Conservation (phyloP, 2,329 filamentous ascomycete genomes). For the Trichophyton benhamiae region DNA sequence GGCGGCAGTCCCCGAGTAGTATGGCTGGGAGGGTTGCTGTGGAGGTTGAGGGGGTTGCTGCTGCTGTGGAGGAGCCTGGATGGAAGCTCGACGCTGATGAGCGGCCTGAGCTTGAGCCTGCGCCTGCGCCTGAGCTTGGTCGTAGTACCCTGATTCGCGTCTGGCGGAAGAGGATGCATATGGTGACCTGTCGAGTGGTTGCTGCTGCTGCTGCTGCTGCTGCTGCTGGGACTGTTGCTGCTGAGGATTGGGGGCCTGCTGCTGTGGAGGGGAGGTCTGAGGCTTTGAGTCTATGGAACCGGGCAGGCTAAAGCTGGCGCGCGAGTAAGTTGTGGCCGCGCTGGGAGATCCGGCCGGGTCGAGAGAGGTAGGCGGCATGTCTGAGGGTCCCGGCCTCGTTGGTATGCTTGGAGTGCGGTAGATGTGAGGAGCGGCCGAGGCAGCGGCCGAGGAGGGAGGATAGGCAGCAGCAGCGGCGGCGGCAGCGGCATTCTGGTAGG, state of each 20-base stretch:
- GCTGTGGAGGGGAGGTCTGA: conserved; percentile 9
- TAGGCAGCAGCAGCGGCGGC: conserved; percentile 16
- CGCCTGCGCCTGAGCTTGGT: conserved; percentile 16
- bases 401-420: conserved; percentile 32
- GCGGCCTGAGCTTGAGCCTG: conserved; percentile 18
- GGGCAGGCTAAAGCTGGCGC: conserved; percentile 24
- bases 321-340: conserved; percentile 21
- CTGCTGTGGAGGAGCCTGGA: not conserved
- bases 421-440: conserved; percentile 6
- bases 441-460: conserved; percentile 18
- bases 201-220: not conserved
- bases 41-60: conserved; percentile 1
- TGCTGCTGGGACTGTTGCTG: not conserved
- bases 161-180: conserved; percentile 16
- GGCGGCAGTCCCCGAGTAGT: conserved; percentile 1
- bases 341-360: conserved; percentile 24
- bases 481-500: too few relatives aligned
- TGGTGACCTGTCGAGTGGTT: conserved; percentile 7
- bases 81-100: conserved; percentile 16
- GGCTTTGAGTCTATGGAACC: conserved; percentile 22
- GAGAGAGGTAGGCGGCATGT: conserved; percentile 28
- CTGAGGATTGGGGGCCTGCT: not conserved
- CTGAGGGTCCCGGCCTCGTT: conserved; percentile 27
- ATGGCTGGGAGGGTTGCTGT: not conserved
- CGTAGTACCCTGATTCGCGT: conserved; percentile 25